Percentiles rank a stretch among this genome's conserved stretches.
Evolutionary conservation across 306 rosid genomes (phyloP).

Genomic region (Citrullus mucosospermus): DNA sequence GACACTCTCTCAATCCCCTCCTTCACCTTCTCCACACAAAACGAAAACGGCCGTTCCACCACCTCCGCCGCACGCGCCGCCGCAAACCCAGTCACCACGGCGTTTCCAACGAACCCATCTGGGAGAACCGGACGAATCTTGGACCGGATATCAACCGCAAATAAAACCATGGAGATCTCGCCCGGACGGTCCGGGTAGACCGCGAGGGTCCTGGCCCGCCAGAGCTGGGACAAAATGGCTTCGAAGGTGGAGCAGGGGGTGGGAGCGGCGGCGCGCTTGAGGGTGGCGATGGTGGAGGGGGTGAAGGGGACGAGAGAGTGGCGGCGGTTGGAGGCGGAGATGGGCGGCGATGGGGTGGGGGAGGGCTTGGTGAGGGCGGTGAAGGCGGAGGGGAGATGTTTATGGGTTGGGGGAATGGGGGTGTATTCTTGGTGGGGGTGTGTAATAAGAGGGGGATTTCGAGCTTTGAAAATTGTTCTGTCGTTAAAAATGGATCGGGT

Average conservation of each 20-base stretch:
- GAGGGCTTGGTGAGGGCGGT: slow-evolving; percentile 4
- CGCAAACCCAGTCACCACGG: slow-evolving; percentile 43
- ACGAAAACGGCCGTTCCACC: slow-evolving; percentile 16
- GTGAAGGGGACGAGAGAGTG: slow-evolving; percentile 16
- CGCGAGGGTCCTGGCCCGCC: slow-evolving; percentile 42
- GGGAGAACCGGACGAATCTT: slow-evolving; percentile 24
- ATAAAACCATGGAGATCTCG: slow-evolving; percentile 22
- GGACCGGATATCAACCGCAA: slow-evolving; percentile 37
- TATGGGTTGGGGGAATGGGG: not conserved
- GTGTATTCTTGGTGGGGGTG: slow-evolving; percentile 40
- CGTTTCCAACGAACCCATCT: slow-evolving; percentile 38
- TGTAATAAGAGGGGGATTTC: slow-evolving; percentile 30
- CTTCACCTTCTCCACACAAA: slow-evolving; percentile 24
- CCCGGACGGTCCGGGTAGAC: slow-evolving; percentile 11
- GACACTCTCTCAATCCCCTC: slow-evolving; percentile 42
- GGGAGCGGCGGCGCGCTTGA: slow-evolving; percentile 17
- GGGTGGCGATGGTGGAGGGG: slow-evolving; percentile 18
- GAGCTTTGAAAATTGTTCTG: slow-evolving; percentile 28
- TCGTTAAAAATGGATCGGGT: slow-evolving; percentile 22
- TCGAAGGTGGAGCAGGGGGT: slow-evolving; percentile 26
- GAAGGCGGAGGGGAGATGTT: slow-evolving; percentile 15
- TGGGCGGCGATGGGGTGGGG: not conserved
- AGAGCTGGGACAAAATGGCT: slow-evolving; percentile 33
- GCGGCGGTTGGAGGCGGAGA: not conserved
- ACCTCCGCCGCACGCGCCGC: slow-evolving; percentile 33